phyloP scores from a whole-genome alignment of 2,329 filamentous ascomycete genomes.

The Xylariomycetidae sp. region DNA sequence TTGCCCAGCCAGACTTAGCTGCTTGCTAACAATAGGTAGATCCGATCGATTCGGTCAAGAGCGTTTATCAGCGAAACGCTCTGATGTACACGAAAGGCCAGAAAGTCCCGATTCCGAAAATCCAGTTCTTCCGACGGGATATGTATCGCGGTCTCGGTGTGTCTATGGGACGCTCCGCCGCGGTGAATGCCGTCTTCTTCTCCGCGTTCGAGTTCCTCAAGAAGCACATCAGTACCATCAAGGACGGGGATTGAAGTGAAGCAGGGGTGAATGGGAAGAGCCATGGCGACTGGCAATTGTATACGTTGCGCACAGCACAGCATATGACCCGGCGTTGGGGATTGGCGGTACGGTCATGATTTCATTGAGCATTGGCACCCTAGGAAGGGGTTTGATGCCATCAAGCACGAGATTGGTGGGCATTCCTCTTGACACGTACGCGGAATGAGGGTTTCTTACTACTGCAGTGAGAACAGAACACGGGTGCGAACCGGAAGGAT shows the following conservation, averaged over 20 bases:
- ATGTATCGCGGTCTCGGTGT: constrained; percentile 82
- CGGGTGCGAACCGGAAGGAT: no score
- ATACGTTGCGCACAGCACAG: constrained; percentile 13
- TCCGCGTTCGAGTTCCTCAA: constrained; percentile 82
- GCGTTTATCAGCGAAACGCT: constrained; percentile 77
- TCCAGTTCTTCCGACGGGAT: constrained; percentile 68
- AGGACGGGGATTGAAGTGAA: no score
- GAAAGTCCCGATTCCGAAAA: constrained; percentile 61
- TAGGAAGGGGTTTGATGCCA: constrained; percentile 7
- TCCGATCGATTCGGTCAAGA: constrained; percentile 77
- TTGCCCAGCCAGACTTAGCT: not conserved
- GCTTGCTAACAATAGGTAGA: constrained; percentile 32
- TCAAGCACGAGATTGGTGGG: no score
- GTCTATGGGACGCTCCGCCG: constrained; percentile 74
- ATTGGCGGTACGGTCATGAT: constrained; percentile 5
- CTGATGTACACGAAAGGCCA: constrained; percentile 63
- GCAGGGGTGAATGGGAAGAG: constrained; percentile 3
- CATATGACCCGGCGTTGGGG: constrained; percentile 18
- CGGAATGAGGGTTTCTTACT: no score
- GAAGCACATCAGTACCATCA: constrained; percentile 53
- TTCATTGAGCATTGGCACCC: constrained; percentile 4
- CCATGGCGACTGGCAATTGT: constrained; percentile 9
- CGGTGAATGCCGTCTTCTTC: constrained; percentile 87
- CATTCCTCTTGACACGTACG: no score
- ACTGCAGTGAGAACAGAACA: no score